Percentiles rank a stretch among this genome's conserved stretches.
Evolutionary conservation across 2,329 filamentous ascomycete genomes (phyloP).

Genomic region (Onygenales sp.): DNA sequence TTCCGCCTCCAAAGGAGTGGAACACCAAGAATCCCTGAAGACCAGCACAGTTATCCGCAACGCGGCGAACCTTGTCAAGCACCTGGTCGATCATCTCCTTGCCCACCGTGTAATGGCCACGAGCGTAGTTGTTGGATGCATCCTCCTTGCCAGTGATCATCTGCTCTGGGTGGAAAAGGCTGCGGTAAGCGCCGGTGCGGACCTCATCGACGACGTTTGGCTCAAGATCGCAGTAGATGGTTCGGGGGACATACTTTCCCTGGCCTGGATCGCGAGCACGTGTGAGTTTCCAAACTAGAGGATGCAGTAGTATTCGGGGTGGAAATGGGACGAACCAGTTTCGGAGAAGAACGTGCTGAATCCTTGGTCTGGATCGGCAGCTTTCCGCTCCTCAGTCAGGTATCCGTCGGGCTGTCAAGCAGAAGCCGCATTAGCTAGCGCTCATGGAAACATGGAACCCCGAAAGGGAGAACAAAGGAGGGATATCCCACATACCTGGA

Average conservation of each 20-base stretch:
- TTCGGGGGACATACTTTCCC: slow-evolving; percentile 97
- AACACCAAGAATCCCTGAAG: slow-evolving; percentile 99
- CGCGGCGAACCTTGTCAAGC: slow-evolving; percentile 92
- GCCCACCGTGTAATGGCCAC: slow-evolving; percentile 98
- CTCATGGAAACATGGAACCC: neutral
- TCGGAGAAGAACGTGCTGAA: slow-evolving; percentile 99
- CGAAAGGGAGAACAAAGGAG: neutral
- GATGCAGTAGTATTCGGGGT: slow-evolving; percentile 4
- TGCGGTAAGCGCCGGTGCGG: slow-evolving; percentile 91
- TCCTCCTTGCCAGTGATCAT: slow-evolving; percentile 99
- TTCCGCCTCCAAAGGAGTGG: slow-evolving; percentile 99
- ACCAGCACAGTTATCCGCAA: slow-evolving; percentile 95
- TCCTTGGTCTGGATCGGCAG: slow-evolving; percentile 82
- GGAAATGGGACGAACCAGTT: slow-evolving; percentile 60
- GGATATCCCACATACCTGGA: slow-evolving; percentile 62
- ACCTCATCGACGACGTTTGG: slow-evolving; percentile 99
- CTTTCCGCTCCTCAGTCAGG: slow-evolving; percentile 96
- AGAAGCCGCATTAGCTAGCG: slow-evolving; percentile 8
- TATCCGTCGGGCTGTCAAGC: slow-evolving; percentile 83
- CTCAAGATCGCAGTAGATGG: slow-evolving; percentile 99
- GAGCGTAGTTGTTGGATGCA: slow-evolving; percentile 99
- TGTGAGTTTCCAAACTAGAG: slow-evolving; percentile 6
- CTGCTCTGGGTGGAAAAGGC: slow-evolving; percentile 96
- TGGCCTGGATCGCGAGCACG: slow-evolving; percentile 51
- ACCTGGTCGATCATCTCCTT: slow-evolving; percentile 99